Evolutionary conservation across 2,329 filamentous ascomycete species (phyloP).

Genomic region (Penicillium rolfsii): DNA sequence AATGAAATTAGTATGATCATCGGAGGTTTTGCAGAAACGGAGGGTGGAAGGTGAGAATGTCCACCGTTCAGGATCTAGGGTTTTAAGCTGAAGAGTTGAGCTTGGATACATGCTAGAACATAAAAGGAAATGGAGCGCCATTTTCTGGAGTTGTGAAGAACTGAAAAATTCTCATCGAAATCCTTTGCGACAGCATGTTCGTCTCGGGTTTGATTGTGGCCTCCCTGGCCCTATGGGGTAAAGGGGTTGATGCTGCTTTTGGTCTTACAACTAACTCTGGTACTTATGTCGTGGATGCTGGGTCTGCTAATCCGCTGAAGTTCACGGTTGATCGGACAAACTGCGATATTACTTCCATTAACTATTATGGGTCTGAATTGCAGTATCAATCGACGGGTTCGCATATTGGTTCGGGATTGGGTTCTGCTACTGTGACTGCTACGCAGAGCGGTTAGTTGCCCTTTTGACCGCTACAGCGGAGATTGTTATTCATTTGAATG

Average conservation of each 20-base stretch:
- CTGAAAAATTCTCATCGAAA: not conserved
- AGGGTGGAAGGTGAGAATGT: slow-evolving; percentile 9
- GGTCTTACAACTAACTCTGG: slow-evolving; percentile 29
- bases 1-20: not conserved
- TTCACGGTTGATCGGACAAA: slow-evolving; percentile 57
- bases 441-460: slow-evolving; percentile 39
- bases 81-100: slow-evolving; percentile 11
- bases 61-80: slow-evolving; percentile 17
- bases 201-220: slow-evolving; percentile 23
- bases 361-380: slow-evolving; percentile 61
- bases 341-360: slow-evolving; percentile 68
- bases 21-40: slow-evolving; percentile 6
- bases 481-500: too few relatives aligned
- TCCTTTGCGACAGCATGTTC: slow-evolving; percentile 20
- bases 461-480: not conserved
- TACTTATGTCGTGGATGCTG: slow-evolving; percentile 53
- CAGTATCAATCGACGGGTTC: slow-evolving; percentile 58
- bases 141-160: not conserved
- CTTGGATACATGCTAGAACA: not conserved
- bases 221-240: slow-evolving; percentile 27
- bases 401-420: slow-evolving; percentile 64
- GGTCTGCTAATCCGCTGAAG: slow-evolving; percentile 53
- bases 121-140: not conserved
- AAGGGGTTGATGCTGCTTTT: slow-evolving; percentile 33
- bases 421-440: slow-evolving; percentile 59